Percentiles rank a stretch among this genome's conserved stretches.
Evolutionary conservation across 345 rosid genomes (phyloP).

Genomic region (Bretschneidera sinensis): DNA sequence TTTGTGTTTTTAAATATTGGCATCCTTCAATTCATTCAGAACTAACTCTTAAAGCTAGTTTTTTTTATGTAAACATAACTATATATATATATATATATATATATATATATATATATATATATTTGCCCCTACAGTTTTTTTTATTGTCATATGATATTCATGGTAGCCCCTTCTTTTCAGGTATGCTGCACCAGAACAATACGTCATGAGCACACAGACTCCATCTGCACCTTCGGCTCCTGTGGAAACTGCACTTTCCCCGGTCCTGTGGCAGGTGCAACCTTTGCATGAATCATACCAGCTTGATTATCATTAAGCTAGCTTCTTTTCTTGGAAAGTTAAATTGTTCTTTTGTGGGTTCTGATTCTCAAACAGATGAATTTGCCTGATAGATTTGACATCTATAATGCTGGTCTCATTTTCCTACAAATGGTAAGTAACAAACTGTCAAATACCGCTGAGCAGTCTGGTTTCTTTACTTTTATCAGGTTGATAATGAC

Average conservation of each 20-base stretch:
- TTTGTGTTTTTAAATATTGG: too few species aligned
- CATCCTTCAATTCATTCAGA: too few species aligned
- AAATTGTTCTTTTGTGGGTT: constrained; percentile 11
- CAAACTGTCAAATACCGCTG: constrained; percentile 10
- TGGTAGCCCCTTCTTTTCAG: constrained; percentile 30
- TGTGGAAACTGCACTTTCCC: constrained; percentile 93
- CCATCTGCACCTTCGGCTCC: constrained; percentile 99
- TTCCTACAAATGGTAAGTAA: constrained; percentile 85
- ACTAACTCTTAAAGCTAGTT: too few species aligned
- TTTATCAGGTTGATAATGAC: not conserved
- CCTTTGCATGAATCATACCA: not conserved
- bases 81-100: too few species aligned
- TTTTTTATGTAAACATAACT: too few species aligned
- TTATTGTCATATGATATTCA: not conserved
- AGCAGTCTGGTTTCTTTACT: not conserved
- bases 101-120: too few species aligned
- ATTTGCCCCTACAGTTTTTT: too few species aligned
- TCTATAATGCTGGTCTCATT: constrained; percentile 88
- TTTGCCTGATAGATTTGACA: constrained; percentile 92
- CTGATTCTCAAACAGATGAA: constrained; percentile 60
- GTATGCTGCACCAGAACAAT: constrained; percentile 96
- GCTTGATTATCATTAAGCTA: constrained; percentile 6
- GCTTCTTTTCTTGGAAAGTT: constrained; percentile 11
- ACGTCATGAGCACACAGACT: constrained; percentile 99
- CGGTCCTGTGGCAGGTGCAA: constrained; percentile 95